Percentiles rank a stretch among this genome's conserved stretches.
phyloP scores from a whole-genome alignment of 306 rosid genomes.

The Malus sieversii region DNA sequence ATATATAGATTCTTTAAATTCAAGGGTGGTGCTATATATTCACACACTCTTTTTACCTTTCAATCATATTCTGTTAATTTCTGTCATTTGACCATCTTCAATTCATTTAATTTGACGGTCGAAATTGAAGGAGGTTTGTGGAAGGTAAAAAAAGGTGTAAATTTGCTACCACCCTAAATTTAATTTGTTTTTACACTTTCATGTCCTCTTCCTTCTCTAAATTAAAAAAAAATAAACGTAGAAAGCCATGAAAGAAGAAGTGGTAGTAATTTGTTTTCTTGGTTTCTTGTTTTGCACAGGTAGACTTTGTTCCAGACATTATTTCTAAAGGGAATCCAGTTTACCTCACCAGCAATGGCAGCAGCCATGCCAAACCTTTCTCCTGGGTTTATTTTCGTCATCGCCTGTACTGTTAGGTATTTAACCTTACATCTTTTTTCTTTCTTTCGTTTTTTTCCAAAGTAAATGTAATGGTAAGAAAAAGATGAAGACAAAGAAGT shows the following conservation, averaged over 20 bases:
- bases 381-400: conserved; percentile 74
- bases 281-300: conserved; percentile 30
- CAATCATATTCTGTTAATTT: no score
- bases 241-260: neutral
- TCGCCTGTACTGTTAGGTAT: conserved; percentile 76
- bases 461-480: neutral
- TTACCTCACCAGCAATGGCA: conserved; percentile 84
- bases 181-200: neutral
- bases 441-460: neutral
- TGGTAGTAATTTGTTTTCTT: neutral
- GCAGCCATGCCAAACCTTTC: conserved; percentile 94
- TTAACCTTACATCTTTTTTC: neutral
- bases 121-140: no score
- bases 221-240: neutral
- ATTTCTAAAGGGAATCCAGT: conserved; percentile 57
- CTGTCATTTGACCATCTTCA: no score
- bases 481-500: neutral
- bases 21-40: no score
- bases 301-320: conserved; percentile 57
- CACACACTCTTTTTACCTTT: no score
- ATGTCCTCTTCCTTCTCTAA: neutral
- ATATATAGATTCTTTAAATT: neutral
- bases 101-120: no score
- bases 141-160: no score
- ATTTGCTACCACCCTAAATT: no score